phyloP scores from a whole-genome alignment of 2,329 filamentous ascomycete species.

The Alternaria atra region DNA sequence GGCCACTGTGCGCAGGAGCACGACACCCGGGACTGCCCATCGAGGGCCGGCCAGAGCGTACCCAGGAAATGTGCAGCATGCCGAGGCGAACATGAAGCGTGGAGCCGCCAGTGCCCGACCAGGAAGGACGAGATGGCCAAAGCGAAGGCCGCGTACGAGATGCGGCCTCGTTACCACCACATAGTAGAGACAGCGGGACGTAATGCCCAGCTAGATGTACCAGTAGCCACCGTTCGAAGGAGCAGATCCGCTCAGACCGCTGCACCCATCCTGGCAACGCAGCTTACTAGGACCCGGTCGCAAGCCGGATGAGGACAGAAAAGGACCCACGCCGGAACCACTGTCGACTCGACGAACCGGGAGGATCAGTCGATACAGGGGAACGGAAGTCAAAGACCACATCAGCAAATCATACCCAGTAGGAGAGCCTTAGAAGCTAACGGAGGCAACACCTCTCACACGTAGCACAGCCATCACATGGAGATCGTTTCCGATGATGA shows the following conservation, averaged over 20 bases:
- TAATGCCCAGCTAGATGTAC: slow-evolving; percentile 2
- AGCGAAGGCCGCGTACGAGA: slow-evolving; percentile 22
- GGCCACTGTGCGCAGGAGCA: slow-evolving; percentile 4
- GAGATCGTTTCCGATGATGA: slow-evolving; percentile 18
- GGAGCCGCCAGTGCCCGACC: slow-evolving; percentile 21
- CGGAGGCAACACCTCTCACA: slow-evolving; percentile 6
- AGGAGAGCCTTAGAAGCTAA: slow-evolving; percentile 18
- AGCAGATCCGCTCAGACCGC: slow-evolving; percentile 3
- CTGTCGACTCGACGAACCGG: slow-evolving; percentile 3
- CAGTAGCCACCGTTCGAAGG: neutral
- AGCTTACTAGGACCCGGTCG: slow-evolving; percentile 8
- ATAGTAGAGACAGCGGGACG: slow-evolving; percentile 1
- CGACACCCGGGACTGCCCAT: slow-evolving; percentile 7
- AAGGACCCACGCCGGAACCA: slow-evolving; percentile 13
- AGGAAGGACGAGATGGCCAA: slow-evolving; percentile 25
- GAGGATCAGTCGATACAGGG: slow-evolving; percentile 1
- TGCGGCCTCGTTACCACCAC: slow-evolving; percentile 13
- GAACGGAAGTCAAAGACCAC: slow-evolving; percentile 10
- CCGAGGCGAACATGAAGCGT: slow-evolving; percentile 22
- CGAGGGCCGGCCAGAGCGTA: slow-evolving; percentile 11
- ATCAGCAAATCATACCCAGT: slow-evolving; percentile 13
- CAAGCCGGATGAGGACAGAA: slow-evolving; percentile 15
- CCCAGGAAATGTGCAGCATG: slow-evolving; percentile 23
- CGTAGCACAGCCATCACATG: slow-evolving; percentile 19
- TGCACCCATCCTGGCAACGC: neutral